Evolutionary conservation across 495 filamentous ascomycete species (phyloP), one percentile per base, ranked within the genome.

Genomic region (Penicillium herquei): DNA sequence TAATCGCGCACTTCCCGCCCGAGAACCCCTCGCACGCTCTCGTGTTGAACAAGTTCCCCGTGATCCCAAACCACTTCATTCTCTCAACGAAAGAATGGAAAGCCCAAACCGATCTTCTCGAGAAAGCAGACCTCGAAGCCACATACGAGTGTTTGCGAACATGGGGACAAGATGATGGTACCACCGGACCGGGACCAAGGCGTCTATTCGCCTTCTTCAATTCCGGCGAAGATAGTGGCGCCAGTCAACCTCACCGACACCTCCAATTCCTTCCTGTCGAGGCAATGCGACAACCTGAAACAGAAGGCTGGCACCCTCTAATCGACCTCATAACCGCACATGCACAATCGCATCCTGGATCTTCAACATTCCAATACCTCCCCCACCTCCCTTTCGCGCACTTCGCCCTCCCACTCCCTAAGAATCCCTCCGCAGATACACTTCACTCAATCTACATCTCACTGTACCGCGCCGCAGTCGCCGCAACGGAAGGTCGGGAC

Each of bases 201-300:
- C 39, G 68, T 46, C 70, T 95, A 1, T 92, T 86, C 62, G 88
- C 84, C 11, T 95, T 94, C 70, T 95, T 91, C 77, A 95, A 95
- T 62, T 89, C 85, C 30, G 90, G 90, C 9, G 70, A 80, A 1
- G 77, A 87, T 47, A 90, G 85, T n/a, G 90, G 90, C 0, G 88
- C 89, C 6, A 88, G 84, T 50, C 89, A 95, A 69, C 81, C 87
- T 1, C 90, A 93, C 69, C 73, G 90, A 14, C 90, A 95, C 62
- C 55, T 95, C 3, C 90, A 95, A 65, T 84, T 95, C 33, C 71
- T 93, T 3, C 87, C 88, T 0, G 79, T 91, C 0, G 81, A 84
- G 44, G 70, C 77, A 6, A 92, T 92, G 88, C 72, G 69, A 30
- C 77, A 76, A 18, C 82, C 75, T 1, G 61, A 81, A 37, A 66